These are phyloP conservation scores for Plasmodium knowlesi DNA, from an alignment of 169 alveolate species.

Conservation along the genomic window DNA sequence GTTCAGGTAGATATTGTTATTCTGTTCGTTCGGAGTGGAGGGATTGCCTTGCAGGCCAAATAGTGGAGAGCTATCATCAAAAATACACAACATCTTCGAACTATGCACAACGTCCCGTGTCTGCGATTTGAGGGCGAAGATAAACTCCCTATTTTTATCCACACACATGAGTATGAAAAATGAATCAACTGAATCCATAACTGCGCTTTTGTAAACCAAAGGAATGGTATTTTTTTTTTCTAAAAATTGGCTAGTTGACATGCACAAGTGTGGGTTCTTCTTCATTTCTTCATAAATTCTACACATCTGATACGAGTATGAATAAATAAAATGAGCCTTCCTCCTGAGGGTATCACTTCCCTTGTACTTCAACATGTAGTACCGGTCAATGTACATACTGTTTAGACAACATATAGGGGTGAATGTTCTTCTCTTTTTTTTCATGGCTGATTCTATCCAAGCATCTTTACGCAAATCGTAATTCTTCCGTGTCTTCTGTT, in stretches of 20 bases:
- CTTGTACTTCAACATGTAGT: conserved; percentile 50
- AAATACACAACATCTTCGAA: conserved; percentile 57
- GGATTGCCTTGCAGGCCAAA: background rate
- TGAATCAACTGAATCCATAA: conserved; percentile 47
- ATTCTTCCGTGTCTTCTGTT: background rate
- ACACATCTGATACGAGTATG: conserved; percentile 39
- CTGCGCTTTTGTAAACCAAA: conserved; percentile 23
- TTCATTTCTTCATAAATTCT: conserved; percentile 38
- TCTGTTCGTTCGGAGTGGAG: background rate
- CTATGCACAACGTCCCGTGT: conserved; percentile 46
- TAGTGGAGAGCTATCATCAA: conserved; percentile 17
- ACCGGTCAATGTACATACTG: conserved; percentile 65
- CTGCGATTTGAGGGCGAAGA: conserved; percentile 64
- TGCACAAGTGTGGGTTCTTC: conserved; percentile 10
- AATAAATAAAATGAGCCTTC: conserved; percentile 48
- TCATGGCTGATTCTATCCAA: background rate
- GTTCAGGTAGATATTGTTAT: conserved; percentile 31
- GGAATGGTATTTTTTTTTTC: conserved; percentile 52
- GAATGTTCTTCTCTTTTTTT: conserved; percentile 13
- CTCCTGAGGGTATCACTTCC: conserved; percentile 9
- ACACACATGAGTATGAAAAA: conserved; percentile 66
- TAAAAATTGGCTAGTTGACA: conserved; percentile 44
- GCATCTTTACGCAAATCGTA: background rate
- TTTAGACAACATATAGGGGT: conserved; percentile 62
- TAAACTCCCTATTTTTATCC: conserved; percentile 21